phyloP scores from a whole-genome alignment of 148 eudicot species.

The Persicaria tinctoria region DNA sequence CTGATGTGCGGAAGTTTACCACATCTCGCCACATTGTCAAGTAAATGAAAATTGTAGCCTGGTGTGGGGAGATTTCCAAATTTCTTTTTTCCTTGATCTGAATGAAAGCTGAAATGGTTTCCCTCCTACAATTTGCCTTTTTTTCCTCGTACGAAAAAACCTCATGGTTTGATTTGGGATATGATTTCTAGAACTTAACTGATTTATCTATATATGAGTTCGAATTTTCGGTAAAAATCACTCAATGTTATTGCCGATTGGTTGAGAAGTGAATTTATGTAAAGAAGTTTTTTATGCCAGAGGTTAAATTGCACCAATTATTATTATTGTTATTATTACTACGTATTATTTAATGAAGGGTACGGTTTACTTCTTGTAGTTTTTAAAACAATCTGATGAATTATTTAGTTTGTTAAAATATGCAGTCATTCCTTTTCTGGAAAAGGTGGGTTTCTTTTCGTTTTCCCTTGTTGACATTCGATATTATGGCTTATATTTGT shows the following conservation, averaged over 20 bases:
- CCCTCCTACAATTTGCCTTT: neutral
- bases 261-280: neutral
- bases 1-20: neutral
- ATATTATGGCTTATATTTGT: neutral
- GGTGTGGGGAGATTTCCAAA: neutral
- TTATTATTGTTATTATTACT: too few relatives aligned
- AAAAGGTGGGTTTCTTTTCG: neutral
- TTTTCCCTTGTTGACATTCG: neutral
- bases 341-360: neutral
- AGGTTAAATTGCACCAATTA: neutral
- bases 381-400: neutral
- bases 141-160: neutral
- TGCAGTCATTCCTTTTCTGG: neutral
- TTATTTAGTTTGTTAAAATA: neutral
- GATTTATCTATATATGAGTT: neutral
- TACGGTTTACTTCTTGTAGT: neutral
- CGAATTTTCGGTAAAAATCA: neutral
- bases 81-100: neutral
- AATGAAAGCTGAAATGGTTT: constrained; percentile 2
- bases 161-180: neutral
- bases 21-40: neutral
- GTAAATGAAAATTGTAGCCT: neutral
- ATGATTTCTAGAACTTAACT: neutral
- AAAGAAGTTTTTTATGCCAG: neutral
- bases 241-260: neutral